Conservation (phyloP, 768 basidiomycete species). For the Tephrocybe sp. region DNA sequence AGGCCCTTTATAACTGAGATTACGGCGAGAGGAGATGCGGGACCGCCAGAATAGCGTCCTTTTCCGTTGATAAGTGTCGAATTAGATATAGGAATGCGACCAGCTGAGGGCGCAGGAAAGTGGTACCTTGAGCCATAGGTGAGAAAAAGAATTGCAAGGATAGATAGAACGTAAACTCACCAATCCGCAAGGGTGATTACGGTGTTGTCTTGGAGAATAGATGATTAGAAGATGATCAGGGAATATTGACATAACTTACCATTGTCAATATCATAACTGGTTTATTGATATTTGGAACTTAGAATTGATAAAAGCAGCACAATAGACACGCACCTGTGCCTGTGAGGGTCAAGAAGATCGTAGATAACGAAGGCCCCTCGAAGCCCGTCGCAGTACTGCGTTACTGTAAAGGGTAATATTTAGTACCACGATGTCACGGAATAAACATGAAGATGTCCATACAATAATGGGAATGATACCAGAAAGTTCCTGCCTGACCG, state of each 20-base stretch:
- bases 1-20: conserved; percentile 36
- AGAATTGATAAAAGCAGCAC: background rate
- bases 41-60: conserved; percentile 40
- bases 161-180: conserved; percentile 18
- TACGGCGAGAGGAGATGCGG: conserved; percentile 30
- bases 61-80: conserved; percentile 46
- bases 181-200: conserved; percentile 43
- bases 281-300: background rate
- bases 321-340: conserved; percentile 3
- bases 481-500: conserved; percentile 27
- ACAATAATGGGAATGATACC: conserved; percentile 32
- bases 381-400: conserved; percentile 51
- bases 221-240: background rate
- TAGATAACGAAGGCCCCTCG: conserved; percentile 37
- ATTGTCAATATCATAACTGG: conserved; percentile 26
- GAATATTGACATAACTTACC: conserved; percentile 20
- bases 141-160: background rate
- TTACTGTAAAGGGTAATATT: conserved; percentile 27
- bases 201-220: conserved; percentile 33
- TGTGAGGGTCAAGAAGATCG: conserved; percentile 36
- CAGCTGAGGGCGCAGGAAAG: conserved; percentile 13
- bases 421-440: conserved; percentile 16
- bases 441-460: conserved; percentile 15
- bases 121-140: conserved; percentile 25
- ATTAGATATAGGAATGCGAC: conserved; percentile 3